Evolutionary conservation across 164 flowering plant species (phyloP).

Genomic region (Stephania yunnanensis): DNA sequence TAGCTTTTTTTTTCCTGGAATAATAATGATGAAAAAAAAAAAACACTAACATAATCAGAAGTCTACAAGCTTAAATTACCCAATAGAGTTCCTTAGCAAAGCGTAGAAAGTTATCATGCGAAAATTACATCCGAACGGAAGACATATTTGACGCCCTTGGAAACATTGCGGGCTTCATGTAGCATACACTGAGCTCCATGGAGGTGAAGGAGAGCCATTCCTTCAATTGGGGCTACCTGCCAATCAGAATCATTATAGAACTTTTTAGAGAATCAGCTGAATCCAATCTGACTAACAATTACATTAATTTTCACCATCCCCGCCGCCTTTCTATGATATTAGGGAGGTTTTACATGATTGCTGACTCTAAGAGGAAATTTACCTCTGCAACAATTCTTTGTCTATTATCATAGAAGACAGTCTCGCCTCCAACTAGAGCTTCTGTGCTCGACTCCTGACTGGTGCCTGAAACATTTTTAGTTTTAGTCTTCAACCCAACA

Average conservation of each 20-base stretch:
- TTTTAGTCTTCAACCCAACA: constrained; percentile 27
- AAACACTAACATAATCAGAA: not conserved
- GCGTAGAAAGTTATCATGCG: constrained; percentile 33
- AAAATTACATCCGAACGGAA: constrained; percentile 88
- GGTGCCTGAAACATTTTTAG: constrained; percentile 25
- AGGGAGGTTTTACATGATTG: not conserved
- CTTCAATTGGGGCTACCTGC: constrained; percentile 84
- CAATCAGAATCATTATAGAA: constrained; percentile 1
- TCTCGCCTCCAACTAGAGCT: constrained; percentile 82
- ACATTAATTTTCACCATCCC: not conserved
- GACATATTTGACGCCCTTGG: constrained; percentile 77
- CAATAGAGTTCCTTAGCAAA: constrained; percentile 3
- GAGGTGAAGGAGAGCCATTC: constrained; percentile 91
- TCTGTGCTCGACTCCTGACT: constrained; percentile 33
- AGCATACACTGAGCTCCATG: constrained; percentile 91
- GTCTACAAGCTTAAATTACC: constrained; percentile 11
- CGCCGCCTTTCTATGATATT: not conserved
- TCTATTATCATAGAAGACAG: constrained; percentile 83
- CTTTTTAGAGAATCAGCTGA: not conserved
- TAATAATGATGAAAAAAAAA: too few relatives aligned
- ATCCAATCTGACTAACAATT: too few relatives aligned
- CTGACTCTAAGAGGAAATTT: not conserved
- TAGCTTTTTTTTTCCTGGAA: too few relatives aligned
- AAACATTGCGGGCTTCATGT: constrained; percentile 85
- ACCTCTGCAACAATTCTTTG: constrained; percentile 85